Evolutionary conservation across 164 flowering plant species (phyloP).

Genomic region (Euptelea pleiosperma): DNA sequence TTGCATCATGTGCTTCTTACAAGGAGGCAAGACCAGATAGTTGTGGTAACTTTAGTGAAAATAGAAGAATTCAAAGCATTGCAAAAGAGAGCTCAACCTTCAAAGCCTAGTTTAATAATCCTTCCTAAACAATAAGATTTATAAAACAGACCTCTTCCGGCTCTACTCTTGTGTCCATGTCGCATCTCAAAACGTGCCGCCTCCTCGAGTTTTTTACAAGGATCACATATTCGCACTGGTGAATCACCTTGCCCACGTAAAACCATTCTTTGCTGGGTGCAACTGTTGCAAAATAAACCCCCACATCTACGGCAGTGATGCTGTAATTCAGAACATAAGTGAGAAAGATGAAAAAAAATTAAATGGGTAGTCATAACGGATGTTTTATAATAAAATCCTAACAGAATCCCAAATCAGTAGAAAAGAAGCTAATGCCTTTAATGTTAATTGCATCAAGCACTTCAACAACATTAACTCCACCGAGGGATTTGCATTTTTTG

Average conservation of each 20-base stretch:
- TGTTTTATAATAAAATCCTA: neutral
- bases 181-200: slow-evolving; percentile 92
- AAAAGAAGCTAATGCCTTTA: neutral
- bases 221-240: slow-evolving; percentile 89
- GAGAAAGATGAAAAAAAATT: slow-evolving; percentile 5
- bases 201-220: slow-evolving; percentile 90
- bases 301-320: slow-evolving; percentile 99
- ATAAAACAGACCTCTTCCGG: slow-evolving; percentile 51
- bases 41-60: too few species aligned
- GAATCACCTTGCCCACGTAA: slow-evolving; percentile 98
- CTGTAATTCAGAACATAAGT: slow-evolving; percentile 38
- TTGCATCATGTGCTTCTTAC: neutral
- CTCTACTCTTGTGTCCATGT: slow-evolving; percentile 57
- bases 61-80: neutral
- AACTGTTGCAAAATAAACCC: slow-evolving; percentile 79
- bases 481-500: neutral
- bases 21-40: neutral
- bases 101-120: neutral
- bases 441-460: neutral
- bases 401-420: neutral
- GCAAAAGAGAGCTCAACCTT: neutral
- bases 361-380: too few species aligned
- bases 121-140: neutral
- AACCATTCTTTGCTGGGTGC: slow-evolving; percentile 81
- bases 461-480: neutral